These are phyloP conservation scores for Oryza nivara DNA, from an alignment of 176 grass and related monocot species.

Conservation along the genomic window DNA sequence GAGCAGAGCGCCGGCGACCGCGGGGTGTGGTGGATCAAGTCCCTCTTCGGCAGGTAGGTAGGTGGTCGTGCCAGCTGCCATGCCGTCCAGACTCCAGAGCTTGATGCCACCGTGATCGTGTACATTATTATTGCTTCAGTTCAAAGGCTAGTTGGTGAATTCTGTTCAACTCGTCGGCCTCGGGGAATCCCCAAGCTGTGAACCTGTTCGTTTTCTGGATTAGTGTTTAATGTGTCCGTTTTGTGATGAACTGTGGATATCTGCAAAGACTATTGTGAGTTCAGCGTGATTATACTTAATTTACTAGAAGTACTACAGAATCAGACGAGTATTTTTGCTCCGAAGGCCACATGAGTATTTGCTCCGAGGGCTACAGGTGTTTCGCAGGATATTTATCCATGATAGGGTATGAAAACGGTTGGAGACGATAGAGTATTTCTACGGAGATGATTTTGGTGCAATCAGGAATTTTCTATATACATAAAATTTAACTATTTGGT, in stretches of 20 bases:
- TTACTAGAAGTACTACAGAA: no score
- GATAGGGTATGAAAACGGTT: no score
- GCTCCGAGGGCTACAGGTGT: no score
- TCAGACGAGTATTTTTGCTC: no score
- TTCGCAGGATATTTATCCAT: no score
- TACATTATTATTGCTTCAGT: not conserved
- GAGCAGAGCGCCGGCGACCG: slow-evolving; percentile 47
- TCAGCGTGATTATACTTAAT: no score
- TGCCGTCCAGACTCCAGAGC: not conserved
- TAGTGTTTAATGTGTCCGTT: not conserved
- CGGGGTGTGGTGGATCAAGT: slow-evolving; percentile 86
- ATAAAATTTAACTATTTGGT: no score
- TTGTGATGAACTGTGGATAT: not conserved
- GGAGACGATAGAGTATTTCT: no score
- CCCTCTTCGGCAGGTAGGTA: slow-evolving; percentile 69
- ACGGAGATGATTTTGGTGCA: no score
- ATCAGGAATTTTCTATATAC: no score
- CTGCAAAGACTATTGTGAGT: not conserved
- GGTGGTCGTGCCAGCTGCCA: not conserved
- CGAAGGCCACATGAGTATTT: no score
- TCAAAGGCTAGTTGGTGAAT: no score
- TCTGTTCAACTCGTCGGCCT: not conserved
- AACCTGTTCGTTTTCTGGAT: not conserved
- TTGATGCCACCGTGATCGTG: not conserved
- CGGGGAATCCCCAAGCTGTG: not conserved